These are phyloP conservation scores for Raffaelea arxii DNA, from an alignment of 2,329 filamentous ascomycete species.

Conservation along the genomic window DNA sequence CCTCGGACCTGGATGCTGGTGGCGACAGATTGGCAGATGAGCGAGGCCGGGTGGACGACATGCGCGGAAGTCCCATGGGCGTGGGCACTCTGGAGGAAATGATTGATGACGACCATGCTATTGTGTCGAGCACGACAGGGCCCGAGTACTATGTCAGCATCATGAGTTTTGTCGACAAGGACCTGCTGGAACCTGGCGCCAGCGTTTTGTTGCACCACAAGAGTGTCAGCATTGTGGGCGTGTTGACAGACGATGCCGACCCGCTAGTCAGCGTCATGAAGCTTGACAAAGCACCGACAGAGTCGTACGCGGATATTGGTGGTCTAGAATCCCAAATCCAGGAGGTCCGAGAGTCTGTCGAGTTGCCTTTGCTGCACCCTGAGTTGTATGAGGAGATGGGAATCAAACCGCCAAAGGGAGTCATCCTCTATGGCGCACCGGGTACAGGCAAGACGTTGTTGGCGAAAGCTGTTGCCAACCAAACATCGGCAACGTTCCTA, in stretches of 20 bases:
- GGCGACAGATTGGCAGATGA: slow-evolving; percentile 87
- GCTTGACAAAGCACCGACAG: slow-evolving; percentile 94
- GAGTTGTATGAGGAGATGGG: slow-evolving; percentile 99
- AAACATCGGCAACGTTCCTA: slow-evolving; percentile 96
- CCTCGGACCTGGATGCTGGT: slow-evolving; percentile 61
- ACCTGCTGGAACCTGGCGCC: slow-evolving; percentile 89
- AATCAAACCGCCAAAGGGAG: slow-evolving; percentile 98
- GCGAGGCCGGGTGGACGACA: slow-evolving; percentile 89
- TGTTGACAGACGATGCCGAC: slow-evolving; percentile 91
- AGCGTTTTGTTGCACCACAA: slow-evolving; percentile 96
- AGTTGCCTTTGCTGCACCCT: slow-evolving; percentile 86
- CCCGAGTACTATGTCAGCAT: slow-evolving; percentile 99
- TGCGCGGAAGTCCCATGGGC: slow-evolving; percentile 97
- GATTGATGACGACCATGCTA: slow-evolving; percentile 98
- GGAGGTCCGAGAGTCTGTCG: slow-evolving; percentile 93
- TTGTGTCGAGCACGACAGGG: slow-evolving; percentile 93
- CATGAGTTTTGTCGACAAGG: slow-evolving; percentile 99
- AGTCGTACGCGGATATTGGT: slow-evolving; percentile 97
- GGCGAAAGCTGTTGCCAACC: slow-evolving; percentile 95
- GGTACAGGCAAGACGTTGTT: slow-evolving; percentile 95
- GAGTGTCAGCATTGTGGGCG: slow-evolving; percentile 93
- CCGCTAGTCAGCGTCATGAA: slow-evolving; percentile 98
- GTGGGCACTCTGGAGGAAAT: slow-evolving; percentile 96
- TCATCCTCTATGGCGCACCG: slow-evolving; percentile 94
- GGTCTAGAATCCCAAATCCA: slow-evolving; percentile 93